Evolutionary conservation across 129 eudicot genomes (phyloP), one percentile per base, ranked within the genome.

Genomic region (Flaveria trinervia): DNA sequence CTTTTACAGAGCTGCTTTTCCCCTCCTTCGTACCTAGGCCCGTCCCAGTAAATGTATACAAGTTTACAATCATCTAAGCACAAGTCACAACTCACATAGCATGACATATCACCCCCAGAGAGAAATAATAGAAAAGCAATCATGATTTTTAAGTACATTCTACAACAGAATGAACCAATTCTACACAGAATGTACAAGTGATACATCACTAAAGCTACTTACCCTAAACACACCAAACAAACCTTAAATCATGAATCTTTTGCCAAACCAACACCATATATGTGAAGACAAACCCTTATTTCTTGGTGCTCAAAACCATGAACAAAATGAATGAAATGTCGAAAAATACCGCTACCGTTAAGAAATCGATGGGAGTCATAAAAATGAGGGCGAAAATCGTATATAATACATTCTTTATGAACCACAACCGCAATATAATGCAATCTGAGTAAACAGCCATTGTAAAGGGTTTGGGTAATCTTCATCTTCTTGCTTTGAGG

Each of bases 381-480:
- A 70, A 59, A 59, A 60, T 80, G 59, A 70, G 69, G 16, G 30
- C 22, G 22, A 11, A 51, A n/a, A 28, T 52, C 45, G 33, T 71
- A 68, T 45, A 71, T 65, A 54, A 71, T 61, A 45, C 71, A 77
- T 28, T 0, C 68, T 48, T 80, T 92, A 89, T 57, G 85, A 69
- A 75, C 88, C 88, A 49, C 98, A 93, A 80, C 89, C 72, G 73
- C 97, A 95, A 4, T 91, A 2, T 59, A 77, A 88, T 49, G 88
- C 99, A 15, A 95, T 85, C 65, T 86, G 84, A 39, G 68, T 81
- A 79, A 95, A 95, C 54, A 89, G 11, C 94, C 95, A 88, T 50
- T 95, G 97, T 61, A 95, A 16, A 7, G 86, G 82, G 82, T 84
- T 84, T 20, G 87, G 93, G 59, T 71, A 20, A 8, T 68, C 79